Percentiles rank a stretch among this genome's conserved stretches.
Conservation (phyloP, 106 monocot species). For the Dendrobium chrysotoxum region DNA sequence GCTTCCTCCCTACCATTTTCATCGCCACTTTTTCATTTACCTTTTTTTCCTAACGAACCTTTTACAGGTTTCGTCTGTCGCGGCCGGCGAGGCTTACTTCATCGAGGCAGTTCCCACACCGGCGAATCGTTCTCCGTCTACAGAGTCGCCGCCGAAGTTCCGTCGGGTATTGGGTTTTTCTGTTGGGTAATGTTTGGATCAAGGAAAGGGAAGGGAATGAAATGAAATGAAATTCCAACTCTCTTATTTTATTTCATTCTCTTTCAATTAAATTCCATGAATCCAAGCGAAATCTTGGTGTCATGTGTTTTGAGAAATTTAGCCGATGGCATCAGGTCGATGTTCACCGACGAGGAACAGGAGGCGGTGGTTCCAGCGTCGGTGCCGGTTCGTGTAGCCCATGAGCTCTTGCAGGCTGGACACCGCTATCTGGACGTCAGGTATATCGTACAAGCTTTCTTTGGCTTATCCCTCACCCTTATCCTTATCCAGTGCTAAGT, state of each 20-base stretch:
- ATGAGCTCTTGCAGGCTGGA: constrained; percentile 83
- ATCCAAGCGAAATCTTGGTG: too few relatives aligned
- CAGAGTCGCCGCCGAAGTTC: neutral
- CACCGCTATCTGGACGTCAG: constrained; percentile 87
- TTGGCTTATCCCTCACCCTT: neutral
- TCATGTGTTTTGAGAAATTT: neutral
- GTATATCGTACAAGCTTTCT: constrained; percentile 16
- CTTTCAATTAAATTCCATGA: neutral
- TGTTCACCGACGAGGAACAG: constrained; percentile 13
- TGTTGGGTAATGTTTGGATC: too few relatives aligned
- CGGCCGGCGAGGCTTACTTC: neutral
- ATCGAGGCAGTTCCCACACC: neutral
- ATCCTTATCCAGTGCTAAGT: neutral
- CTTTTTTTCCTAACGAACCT: neutral
- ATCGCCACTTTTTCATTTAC: neutral
- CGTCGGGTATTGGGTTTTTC: constrained; percentile 12
- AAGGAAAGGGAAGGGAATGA: too few relatives aligned
- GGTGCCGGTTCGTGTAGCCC: constrained; percentile 74
- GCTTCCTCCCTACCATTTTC: neutral
- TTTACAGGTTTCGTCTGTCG: constrained; percentile 1
- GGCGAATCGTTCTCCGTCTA: neutral
- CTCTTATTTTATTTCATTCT: neutral
- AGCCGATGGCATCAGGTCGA: constrained; percentile 11
- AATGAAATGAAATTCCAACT: too few relatives aligned
- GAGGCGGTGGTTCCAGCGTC: constrained; percentile 43